Conservation (phyloP, 2,329 filamentous ascomycete species). For the Hymenoscyphus infarciens region DNA sequence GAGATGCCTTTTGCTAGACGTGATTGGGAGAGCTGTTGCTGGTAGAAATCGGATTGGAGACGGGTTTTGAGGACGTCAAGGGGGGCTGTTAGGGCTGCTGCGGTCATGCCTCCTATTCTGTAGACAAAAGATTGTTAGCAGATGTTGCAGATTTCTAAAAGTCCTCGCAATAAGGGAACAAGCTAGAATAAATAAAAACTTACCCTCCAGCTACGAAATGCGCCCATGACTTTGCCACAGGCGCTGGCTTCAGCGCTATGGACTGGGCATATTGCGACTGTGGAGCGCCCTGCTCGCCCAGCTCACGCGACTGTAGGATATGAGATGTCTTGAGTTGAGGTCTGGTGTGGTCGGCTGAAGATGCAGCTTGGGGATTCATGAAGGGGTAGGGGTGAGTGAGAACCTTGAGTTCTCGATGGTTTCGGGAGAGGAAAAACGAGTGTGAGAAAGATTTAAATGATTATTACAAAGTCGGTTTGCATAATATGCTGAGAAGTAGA, state of each 20-base stretch:
- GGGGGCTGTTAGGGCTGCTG: constrained; percentile 87
- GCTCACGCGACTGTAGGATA: constrained; percentile 58
- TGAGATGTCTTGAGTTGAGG: constrained; percentile 25
- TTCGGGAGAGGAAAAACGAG: too few species aligned
- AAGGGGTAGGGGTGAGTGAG: constrained; percentile 14
- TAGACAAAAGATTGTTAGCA: constrained; percentile 16
- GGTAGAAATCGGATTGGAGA: constrained; percentile 92
- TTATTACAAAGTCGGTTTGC: too few species aligned
- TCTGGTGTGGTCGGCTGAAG: constrained; percentile 17
- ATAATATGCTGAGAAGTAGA: too few species aligned
- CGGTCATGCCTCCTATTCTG: constrained; percentile 85
- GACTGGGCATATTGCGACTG: constrained; percentile 39
- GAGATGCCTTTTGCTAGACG: constrained; percentile 52
- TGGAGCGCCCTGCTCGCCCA: constrained; percentile 51
- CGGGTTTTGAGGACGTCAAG: constrained; percentile 93
- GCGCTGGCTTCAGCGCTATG: constrained; percentile 38
- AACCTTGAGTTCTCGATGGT: not conserved
- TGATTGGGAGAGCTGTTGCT: constrained; percentile 69
- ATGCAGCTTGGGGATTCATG: constrained; percentile 32
- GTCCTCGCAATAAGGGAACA: not conserved
- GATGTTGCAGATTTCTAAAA: constrained; percentile 10
- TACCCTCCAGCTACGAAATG: constrained; percentile 91
- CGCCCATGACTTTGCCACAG: constrained; percentile 77
- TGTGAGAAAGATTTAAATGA: too few species aligned
- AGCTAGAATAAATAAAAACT: constrained; percentile 33